These are phyloP conservation scores for Trypanosoma conorhini DNA, from an alignment of 208 protist genomes.

Conservation along the genomic window DNA sequence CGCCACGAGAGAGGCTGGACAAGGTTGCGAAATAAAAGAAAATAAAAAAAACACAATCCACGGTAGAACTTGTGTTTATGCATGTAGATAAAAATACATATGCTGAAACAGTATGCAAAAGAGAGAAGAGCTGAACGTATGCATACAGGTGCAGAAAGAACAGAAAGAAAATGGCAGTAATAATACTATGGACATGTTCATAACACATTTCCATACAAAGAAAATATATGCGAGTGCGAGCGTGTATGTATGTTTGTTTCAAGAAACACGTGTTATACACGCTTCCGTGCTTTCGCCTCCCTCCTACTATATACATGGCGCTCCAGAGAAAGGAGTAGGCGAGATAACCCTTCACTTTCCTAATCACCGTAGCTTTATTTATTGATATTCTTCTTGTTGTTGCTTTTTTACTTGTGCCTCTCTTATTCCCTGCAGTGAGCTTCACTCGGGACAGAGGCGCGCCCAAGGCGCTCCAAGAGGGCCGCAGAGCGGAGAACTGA, in stretches of 20 bases:
- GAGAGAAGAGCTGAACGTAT: constrained; percentile 11
- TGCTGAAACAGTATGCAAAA: constrained; percentile 7
- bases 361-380: background rate
- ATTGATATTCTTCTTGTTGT: background rate
- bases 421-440: background rate
- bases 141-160: background rate
- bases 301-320: background rate
- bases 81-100: constrained; percentile 1
- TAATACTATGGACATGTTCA: background rate
- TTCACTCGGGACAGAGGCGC: background rate
- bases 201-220: background rate
- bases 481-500: background rate
- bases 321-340: background rate
- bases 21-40: background rate
- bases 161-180: constrained; percentile 13
- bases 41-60: constrained; percentile 15
- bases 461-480: background rate
- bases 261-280: background rate
- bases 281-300: background rate
- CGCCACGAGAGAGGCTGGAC: too few species aligned
- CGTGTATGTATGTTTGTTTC: background rate
- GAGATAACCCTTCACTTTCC: background rate
- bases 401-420: background rate
- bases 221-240: background rate
- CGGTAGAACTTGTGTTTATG: constrained; percentile 1